Evolutionary conservation across 2,329 filamentous ascomycete genomes (phyloP), one percentile per base, ranked within the genome.

Genomic region (Sporothrix phasma): DNA sequence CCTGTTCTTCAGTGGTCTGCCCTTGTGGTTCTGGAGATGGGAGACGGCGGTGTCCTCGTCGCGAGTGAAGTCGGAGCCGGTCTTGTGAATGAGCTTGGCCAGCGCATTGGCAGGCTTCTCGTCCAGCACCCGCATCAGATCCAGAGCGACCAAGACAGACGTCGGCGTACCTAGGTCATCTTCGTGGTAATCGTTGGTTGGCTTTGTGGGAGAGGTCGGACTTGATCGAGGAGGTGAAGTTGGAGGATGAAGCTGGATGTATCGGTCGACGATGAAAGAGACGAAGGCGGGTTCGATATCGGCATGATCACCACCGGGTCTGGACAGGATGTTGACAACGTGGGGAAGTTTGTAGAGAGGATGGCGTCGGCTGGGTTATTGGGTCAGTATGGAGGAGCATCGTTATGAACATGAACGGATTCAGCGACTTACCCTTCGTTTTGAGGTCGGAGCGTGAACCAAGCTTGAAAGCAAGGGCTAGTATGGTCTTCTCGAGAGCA

Each of bases 321-420:
- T 83, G 39, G 89, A 86, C 63, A 97, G 80, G 68, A 88, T 86
- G 71, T 91, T 85, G 61, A 95, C 79, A 73, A 93, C 26, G 86
- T 84, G 61, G 84, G 80, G 69, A 90, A 89, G 69, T 90, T 92
- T 68, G 88, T 88, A 13, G 89, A 88, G 31, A 97, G 80, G 65
- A 97, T 92, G n/a, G 89, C 88, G 75, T 96, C 92, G 69, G 92
- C 93, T 97, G 68, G n/a, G n/a, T n/a, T n/a, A n/a, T n/a, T n/a
- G n/a, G 31, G 31, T 45, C 63, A 34, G 41, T 53, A 29, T 49
- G 29, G n/a, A n/a, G n/a, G n/a, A n/a, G n/a, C n/a, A n/a, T n/a
- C 3, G 24, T 10, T 5, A 5, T 58, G 13, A 37, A 63, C 46
- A 29, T 11, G 61, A 66, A 61, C n/a, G n/a, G n/a, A n/a, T n/a